Percentiles rank a stretch among this genome's conserved stretches.
Conservation (phyloP, 2,329 filamentous ascomycete genomes). For the Stachybotrys chartarum region DNA sequence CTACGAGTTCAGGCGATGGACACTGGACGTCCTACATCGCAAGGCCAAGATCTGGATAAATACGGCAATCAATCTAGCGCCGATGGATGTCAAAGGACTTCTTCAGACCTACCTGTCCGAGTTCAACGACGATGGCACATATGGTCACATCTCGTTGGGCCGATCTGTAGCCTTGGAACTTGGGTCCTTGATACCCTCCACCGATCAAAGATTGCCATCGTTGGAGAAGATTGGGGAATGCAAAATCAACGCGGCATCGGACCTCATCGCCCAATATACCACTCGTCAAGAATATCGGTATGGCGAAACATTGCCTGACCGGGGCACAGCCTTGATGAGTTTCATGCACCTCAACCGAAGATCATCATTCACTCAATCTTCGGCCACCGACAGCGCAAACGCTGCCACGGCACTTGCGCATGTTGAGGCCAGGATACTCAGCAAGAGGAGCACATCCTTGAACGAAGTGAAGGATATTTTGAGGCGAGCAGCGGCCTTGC, state of each 20-base stretch:
- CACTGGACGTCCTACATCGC: conserved; percentile 69
- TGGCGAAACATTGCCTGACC: conserved; percentile 65
- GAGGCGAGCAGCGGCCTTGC: conserved; percentile 73
- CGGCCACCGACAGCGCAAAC: conserved; percentile 48
- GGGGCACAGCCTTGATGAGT: conserved; percentile 58
- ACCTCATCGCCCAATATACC: conserved; percentile 95
- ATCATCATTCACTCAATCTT: conserved; percentile 43
- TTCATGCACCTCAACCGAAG: conserved; percentile 49
- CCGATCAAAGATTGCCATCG: conserved; percentile 77
- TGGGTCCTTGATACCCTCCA: conserved; percentile 76
- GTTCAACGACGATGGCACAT: conserved; percentile 83
- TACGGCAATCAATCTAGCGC: conserved; percentile 73
- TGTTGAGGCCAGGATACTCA: conserved; percentile 63
- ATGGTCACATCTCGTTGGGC: conserved; percentile 86
- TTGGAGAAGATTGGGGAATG: conserved; percentile 69
- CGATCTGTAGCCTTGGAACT: conserved; percentile 92
- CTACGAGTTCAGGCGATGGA: conserved; percentile 72
- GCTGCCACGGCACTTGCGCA: conserved; percentile 61
- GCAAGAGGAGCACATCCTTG: conserved; percentile 63
- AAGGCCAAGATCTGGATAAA: conserved; percentile 77
- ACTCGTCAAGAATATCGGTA: conserved; percentile 94
- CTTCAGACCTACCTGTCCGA: conserved; percentile 95
- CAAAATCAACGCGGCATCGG: conserved; percentile 84
- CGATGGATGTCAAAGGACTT: conserved; percentile 88
- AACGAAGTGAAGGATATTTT: conserved; percentile 74